phyloP scores from a whole-genome alignment of 140 eudicot genomes.

The Ambrosia hybrid region DNA sequence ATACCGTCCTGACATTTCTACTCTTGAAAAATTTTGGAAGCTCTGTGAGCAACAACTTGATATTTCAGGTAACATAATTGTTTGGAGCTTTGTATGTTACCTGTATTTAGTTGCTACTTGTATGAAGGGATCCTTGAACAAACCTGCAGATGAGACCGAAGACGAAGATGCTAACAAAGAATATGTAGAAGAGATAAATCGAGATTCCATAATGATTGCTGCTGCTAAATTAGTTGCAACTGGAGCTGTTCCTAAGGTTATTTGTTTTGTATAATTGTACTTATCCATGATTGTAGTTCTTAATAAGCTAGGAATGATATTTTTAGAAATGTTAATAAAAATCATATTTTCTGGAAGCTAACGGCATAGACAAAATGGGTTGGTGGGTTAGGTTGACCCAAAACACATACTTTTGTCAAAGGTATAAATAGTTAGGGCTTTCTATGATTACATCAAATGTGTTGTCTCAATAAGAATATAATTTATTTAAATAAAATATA shows the following conservation, averaged over 20 bases:
- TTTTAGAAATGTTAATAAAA: no score
- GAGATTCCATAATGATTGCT: constrained; percentile 83
- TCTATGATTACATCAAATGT: no score
- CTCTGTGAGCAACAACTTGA: constrained; percentile 75
- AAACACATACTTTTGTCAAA: no score
- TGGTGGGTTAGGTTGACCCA: no score
- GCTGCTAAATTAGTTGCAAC: constrained; percentile 74
- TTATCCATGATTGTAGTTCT: no score
- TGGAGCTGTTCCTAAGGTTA: constrained; percentile 80
- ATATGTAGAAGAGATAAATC: constrained; percentile 81
- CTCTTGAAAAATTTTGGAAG: constrained; percentile 64
- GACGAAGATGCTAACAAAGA: constrained; percentile 87
- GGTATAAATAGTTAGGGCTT: no score
- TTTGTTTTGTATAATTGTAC: no score
- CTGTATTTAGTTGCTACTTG: not conserved
- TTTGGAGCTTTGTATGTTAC: constrained; percentile 11
- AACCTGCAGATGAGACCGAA: constrained; percentile 69
- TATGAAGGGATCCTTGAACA: constrained; percentile 20
- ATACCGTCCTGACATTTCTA: constrained; percentile 58
- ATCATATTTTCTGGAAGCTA: no score
- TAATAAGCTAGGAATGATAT: no score
- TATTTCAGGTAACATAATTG: constrained; percentile 54
- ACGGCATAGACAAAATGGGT: no score
- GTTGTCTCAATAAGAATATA: no score
- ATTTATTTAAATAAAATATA: not conserved